phyloP scores from a whole-genome alignment of 78 protist species.

The Protostelium mycophagum region DNA sequence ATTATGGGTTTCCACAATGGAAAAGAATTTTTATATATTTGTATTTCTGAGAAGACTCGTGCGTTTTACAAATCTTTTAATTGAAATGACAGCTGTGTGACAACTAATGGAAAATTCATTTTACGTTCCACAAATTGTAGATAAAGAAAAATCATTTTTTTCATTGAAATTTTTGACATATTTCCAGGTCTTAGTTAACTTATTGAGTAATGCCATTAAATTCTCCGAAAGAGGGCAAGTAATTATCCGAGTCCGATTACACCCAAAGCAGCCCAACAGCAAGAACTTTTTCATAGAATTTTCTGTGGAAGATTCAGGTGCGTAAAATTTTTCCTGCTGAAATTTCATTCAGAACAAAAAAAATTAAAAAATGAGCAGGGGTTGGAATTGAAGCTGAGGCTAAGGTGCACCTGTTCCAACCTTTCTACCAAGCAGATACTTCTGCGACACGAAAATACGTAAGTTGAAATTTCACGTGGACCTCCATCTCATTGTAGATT shows the following conservation, averaged over 20 bases:
- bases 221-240: neutral
- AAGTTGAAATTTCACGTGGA: neutral
- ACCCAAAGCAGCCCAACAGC: neutral
- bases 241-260: neutral
- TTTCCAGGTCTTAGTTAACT: neutral
- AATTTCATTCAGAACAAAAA: no score
- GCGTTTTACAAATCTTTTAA: no score
- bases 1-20: no score
- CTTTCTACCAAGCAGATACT: neutral
- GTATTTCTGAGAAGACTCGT: no score
- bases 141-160: no score
- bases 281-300: neutral
- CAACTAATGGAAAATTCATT: no score
- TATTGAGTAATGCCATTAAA: neutral
- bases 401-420: neutral
- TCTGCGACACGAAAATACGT: neutral
- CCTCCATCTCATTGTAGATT: no score
- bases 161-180: no score
- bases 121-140: no score
- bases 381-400: neutral
- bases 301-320: neutral
- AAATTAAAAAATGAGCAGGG: neutral
- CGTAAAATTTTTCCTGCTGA: neutral
- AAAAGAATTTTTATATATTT: no score
- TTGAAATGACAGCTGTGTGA: no score